Evolutionary conservation across 495 filamentous ascomycete genomes (phyloP).

Genomic region (Podospora australis): DNA sequence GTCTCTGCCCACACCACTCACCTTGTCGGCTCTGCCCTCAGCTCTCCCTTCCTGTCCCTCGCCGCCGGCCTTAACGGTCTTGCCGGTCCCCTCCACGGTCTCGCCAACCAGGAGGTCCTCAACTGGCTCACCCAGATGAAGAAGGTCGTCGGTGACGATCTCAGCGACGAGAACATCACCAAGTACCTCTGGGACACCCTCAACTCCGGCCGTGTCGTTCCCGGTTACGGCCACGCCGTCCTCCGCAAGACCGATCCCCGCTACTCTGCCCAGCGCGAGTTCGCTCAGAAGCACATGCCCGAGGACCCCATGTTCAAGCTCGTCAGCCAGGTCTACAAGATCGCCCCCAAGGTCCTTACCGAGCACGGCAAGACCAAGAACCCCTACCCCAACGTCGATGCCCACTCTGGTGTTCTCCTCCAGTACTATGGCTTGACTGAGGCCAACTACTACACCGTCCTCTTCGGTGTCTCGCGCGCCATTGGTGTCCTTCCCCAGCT

Average conservation of each 20-base stretch:
- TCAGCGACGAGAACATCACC: constrained; percentile 90
- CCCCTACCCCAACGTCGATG: constrained; percentile 43
- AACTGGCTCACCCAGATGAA: constrained; percentile 99
- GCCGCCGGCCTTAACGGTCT: constrained; percentile 95
- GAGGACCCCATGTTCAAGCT: constrained; percentile 99
- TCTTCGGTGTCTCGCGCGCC: constrained; percentile 96
- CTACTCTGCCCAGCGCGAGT: constrained; percentile 94
- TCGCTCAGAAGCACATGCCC: constrained; percentile 81
- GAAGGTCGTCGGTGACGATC: constrained; percentile 84
- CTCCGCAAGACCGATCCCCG: constrained; percentile 99
- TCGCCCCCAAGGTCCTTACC: constrained; percentile 92
- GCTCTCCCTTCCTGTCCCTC: constrained; percentile 93
- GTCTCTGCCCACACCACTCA: constrained; percentile 98
- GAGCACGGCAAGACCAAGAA: constrained; percentile 99
- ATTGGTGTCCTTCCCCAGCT: constrained; percentile 97
- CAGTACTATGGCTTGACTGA: constrained; percentile 99
- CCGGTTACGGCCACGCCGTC: constrained; percentile 96
- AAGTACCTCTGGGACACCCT: constrained; percentile 97
- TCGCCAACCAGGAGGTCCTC: constrained; percentile 98
- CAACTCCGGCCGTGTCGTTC: constrained; percentile 90
- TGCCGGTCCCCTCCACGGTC: constrained; percentile 94
- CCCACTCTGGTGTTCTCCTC: constrained; percentile 94
- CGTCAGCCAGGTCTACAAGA: constrained; percentile 99
- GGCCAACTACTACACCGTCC: constrained; percentile 98
- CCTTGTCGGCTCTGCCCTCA: constrained; percentile 92